Conservation (phyloP, 2,329 filamentous ascomycete species). For the Diaporthe velutina region DNA sequence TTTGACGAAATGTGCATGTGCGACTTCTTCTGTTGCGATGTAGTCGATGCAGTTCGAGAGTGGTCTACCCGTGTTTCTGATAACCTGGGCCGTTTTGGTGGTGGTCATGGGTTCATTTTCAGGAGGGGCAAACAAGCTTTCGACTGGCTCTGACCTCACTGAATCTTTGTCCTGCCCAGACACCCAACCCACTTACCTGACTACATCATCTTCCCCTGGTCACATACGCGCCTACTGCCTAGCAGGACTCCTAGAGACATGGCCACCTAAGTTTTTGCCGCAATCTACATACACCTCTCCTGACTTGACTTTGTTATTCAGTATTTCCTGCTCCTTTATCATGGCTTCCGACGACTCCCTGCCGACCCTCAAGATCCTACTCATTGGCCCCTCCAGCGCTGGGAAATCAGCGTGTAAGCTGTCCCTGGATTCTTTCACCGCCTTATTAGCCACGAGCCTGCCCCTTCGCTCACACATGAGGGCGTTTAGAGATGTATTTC, state of each 20-base stretch:
- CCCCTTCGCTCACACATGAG: neutral
- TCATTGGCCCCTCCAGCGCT: conserved; percentile 68
- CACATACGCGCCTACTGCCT: neutral
- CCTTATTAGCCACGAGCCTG: neutral
- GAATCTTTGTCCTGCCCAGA: conserved; percentile 11
- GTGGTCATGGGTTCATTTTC: conserved; percentile 31
- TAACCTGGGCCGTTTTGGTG: conserved; percentile 8
- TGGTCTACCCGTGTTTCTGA: conserved; percentile 1
- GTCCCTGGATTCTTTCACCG: neutral
- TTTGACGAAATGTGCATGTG: neutral
- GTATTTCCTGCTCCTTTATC: conserved; percentile 1
- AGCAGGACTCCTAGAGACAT: neutral
- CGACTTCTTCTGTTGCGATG: neutral
- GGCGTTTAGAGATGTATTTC: neutral
- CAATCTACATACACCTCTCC: neutral
- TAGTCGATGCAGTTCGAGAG: neutral
- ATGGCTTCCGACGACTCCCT: conserved; percentile 62
- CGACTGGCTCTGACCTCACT: conserved; percentile 36
- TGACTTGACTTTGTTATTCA: neutral
- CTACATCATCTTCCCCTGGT: conserved; percentile 19
- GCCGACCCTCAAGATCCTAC: conserved; percentile 65
- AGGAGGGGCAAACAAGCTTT: conserved; percentile 31
- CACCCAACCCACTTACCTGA: conserved; percentile 17
- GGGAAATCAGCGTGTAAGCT: conserved; percentile 67
- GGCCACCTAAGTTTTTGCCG: neutral